Base-by-base conservation (phyloP, 2,329 filamentous ascomycete species). In the Plenodomus tracheiphilus region DNA sequence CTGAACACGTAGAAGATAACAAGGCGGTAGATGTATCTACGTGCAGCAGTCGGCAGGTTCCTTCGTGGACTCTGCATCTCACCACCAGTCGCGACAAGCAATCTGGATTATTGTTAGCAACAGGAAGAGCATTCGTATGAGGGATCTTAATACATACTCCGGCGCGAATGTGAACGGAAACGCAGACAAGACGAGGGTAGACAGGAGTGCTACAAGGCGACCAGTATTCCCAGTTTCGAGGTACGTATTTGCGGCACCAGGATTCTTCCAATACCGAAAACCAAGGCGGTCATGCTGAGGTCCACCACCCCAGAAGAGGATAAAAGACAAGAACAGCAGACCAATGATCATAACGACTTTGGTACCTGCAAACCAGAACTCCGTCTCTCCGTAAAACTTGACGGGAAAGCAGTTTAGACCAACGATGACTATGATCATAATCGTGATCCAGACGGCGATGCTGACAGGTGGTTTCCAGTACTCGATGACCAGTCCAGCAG, bases 21-120 rank as follows among this genome's bases (percentile, higher is more conserved):
- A n/a, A 86, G 74, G 11, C 84, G 83, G 64, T 79, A 84, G 68
- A 85, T 83, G 65, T 81, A 84, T 8, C 80, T 76, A n/a, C 79
- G 76, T 0, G 80, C 81, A 1, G 83, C 84, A 16, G 75, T 80
- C 15, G 83, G 83, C 6, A 87, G 73, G 54, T 84, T 85, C 36
- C 77, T 75, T n/a, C 82, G 76, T 1, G 80, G 83, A 10, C 72
- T 78, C 53, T 80, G 72, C 75, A 83, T 84, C 58, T 85, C 84
- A 10, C 82, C 82, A 17, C 77, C 81, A 3, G 79, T 78, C 21
- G 81, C 80, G 32, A 83, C 59, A 30, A 69, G 65, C 34, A 36
- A 36, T 36, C 22, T 25, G 22, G 22, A 25, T 6, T 5, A 25
- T 25, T 5, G 22, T 46, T 16, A 46, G 7, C 15, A 22, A 19